Evolutionary conservation across 2,329 filamentous ascomycete species (phyloP).

Genomic region (Escovopsis weberi): DNA sequence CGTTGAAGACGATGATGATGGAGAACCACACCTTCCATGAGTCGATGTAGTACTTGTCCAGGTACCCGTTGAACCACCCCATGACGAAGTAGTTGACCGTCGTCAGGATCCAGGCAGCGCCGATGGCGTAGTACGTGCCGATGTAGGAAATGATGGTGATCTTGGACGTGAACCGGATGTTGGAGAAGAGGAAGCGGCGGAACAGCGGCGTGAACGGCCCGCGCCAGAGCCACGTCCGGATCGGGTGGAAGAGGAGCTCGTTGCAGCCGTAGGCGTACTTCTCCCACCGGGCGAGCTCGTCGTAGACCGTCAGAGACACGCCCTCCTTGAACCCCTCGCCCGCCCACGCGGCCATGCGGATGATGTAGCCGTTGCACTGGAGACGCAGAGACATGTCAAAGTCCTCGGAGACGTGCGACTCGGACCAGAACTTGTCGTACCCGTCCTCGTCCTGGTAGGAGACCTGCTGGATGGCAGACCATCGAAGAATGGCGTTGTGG

Average conservation of each 20-base stretch:
- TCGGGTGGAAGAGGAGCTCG: constrained; percentile 66
- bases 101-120: constrained; percentile 60
- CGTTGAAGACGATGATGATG: constrained; percentile 65
- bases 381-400: constrained; percentile 71
- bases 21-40: constrained; percentile 71
- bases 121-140: constrained; percentile 68
- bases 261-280: constrained; percentile 79
- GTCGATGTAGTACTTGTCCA: constrained; percentile 70
- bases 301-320: constrained; percentile 71
- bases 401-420: constrained; percentile 66
- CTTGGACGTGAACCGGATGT: constrained; percentile 62
- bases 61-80: constrained; percentile 62
- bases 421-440: constrained; percentile 70
- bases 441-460: constrained; percentile 55
- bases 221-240: constrained; percentile 55
- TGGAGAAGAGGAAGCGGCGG: constrained; percentile 56
- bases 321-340: constrained; percentile 71
- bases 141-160: constrained; percentile 65
- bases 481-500: constrained; percentile 65
- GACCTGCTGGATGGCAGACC: constrained; percentile 61
- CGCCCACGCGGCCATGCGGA: constrained; percentile 58
- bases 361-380: constrained; percentile 57
- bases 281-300: constrained; percentile 74
- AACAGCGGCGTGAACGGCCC: constrained; percentile 73
- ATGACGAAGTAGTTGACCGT: constrained; percentile 60